Conservation (phyloP, 768 basidiomycete genomes). For the Tylopilus sp. region DNA sequence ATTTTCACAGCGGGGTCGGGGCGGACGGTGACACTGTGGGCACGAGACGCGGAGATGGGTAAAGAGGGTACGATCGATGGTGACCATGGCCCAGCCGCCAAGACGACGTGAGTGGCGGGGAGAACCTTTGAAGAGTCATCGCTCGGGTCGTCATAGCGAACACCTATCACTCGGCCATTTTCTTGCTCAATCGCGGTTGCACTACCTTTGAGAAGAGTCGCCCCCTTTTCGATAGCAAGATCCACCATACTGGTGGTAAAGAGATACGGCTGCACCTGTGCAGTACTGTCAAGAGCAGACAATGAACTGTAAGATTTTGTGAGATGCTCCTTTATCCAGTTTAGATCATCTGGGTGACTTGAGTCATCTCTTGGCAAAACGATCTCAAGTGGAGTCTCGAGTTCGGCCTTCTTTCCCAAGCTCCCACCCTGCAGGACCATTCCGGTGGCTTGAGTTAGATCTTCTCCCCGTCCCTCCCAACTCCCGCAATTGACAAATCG, state of each 20-base stretch:
- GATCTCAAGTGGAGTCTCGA: slow-evolving; percentile 19
- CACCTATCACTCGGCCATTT: slow-evolving; percentile 43
- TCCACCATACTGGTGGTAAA: slow-evolving; percentile 73
- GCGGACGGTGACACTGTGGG: slow-evolving; percentile 68
- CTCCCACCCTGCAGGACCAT: slow-evolving; percentile 41
- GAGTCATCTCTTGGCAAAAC: slow-evolving; percentile 23
- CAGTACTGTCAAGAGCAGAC: slow-evolving; percentile 50
- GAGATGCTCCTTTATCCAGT: slow-evolving; percentile 54
- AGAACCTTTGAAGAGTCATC: slow-evolving; percentile 33
- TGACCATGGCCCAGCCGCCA: slow-evolving; percentile 90
- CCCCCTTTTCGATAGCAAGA: slow-evolving; percentile 55
- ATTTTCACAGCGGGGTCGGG: slow-evolving; percentile 44
- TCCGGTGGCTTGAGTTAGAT: slow-evolving; percentile 18
- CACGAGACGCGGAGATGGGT: slow-evolving; percentile 61
- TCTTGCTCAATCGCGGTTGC: slow-evolving; percentile 46
- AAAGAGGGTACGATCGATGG: slow-evolving; percentile 52
- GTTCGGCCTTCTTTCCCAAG: slow-evolving; percentile 54
- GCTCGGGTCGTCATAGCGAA: slow-evolving; percentile 35
- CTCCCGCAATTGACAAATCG: slow-evolving; percentile 68
- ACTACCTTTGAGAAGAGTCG: slow-evolving; percentile 43
- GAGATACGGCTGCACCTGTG: slow-evolving; percentile 73
- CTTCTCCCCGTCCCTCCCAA: slow-evolving; percentile 65
- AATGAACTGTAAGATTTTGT: slow-evolving; percentile 62
- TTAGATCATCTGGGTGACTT: slow-evolving; percentile 48
- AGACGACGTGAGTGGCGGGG: slow-evolving; percentile 63